Evolutionary conservation across 805 yeast species (phyloP).

Genomic region (Saccharomycopsis guyanensis): DNA sequence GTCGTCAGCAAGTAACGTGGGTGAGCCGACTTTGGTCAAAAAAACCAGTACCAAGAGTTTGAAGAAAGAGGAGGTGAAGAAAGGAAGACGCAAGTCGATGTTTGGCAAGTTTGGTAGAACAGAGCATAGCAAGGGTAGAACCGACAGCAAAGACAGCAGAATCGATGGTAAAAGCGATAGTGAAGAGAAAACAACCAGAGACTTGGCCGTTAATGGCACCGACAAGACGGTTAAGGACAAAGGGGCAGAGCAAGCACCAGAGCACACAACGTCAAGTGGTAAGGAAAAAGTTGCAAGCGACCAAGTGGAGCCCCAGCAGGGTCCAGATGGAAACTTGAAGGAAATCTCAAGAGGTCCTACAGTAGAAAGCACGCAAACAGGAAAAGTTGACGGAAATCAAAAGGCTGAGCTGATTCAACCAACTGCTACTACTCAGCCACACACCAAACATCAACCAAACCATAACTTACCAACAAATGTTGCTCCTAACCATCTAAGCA

Average conservation of each 20-base stretch:
- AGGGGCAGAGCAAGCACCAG: background rate
- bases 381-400: too few species aligned
- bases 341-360: too few species aligned
- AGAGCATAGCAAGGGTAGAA: background rate
- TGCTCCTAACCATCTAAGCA: too few species aligned
- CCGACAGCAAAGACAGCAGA: background rate
- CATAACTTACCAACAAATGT: too few species aligned
- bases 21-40: background rate
- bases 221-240: background rate
- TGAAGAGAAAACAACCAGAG: background rate
- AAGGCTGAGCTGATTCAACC: too few species aligned
- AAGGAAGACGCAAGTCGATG: slow-evolving; percentile 7
- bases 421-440: too few species aligned
- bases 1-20: background rate
- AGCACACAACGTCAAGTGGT: too few species aligned
- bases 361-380: too few species aligned
- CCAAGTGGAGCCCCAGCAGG: too few species aligned
- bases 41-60: background rate
- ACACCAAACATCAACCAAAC: too few species aligned
- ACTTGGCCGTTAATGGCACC: background rate
- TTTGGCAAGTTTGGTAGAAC: slow-evolving; percentile 6
- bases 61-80: background rate
- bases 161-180: background rate
- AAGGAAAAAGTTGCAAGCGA: too few species aligned
- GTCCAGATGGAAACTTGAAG: too few species aligned